These are phyloP conservation scores for Fragaria nilgerrensis DNA, from an alignment of 306 rosid species.

Conservation along the genomic window DNA sequence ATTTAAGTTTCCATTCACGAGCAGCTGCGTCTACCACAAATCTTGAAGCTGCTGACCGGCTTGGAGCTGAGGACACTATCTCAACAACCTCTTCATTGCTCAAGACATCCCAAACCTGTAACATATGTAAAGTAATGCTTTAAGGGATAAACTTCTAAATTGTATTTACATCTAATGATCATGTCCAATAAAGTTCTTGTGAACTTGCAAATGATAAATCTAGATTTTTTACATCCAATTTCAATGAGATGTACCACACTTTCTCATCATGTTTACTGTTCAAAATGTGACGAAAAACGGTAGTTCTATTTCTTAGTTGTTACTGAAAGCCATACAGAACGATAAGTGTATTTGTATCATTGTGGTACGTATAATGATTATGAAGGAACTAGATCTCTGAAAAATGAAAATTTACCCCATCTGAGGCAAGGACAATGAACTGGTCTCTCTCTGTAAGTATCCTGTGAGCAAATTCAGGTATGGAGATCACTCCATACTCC, in stretches of 20 bases:
- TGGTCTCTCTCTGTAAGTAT: slow-evolving; percentile 70
- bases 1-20: slow-evolving; percentile 80
- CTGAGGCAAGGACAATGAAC: slow-evolving; percentile 92
- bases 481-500: slow-evolving; percentile 92
- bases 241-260: background rate
- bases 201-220: background rate
- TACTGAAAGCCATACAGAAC: slow-evolving; percentile 18
- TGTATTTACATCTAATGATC: background rate
- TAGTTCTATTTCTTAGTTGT: background rate
- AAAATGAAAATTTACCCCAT: slow-evolving; percentile 65
- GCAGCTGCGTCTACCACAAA: slow-evolving; percentile 83
- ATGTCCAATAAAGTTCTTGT: background rate
- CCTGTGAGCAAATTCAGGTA: slow-evolving; percentile 83
- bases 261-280: background rate
- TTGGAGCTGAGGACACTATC: slow-evolving; percentile 69
- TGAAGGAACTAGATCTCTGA: background rate
- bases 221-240: background rate
- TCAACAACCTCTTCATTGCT: slow-evolving; percentile 94
- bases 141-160: background rate
- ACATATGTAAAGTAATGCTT: background rate
- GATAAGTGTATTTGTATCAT: background rate
- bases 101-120: slow-evolving; percentile 94
- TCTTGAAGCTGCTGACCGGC: slow-evolving; percentile 73
- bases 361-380: background rate
- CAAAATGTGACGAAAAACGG: background rate